Conservation (phyloP, 805 yeast genomes). For the Candida ficus region DNA sequence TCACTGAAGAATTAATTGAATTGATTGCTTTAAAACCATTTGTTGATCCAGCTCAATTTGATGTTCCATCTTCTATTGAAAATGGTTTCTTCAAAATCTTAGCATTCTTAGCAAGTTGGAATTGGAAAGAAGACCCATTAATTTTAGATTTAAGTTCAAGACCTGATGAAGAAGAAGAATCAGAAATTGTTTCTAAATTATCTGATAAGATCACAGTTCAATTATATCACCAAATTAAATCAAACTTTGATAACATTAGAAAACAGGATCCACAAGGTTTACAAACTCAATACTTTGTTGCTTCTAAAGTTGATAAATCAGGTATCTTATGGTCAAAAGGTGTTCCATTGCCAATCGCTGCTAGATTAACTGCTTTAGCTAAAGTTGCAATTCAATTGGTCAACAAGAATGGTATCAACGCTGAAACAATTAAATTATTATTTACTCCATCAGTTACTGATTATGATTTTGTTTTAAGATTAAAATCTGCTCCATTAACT, state of each 20-base stretch:
- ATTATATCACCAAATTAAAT: constrained; percentile 55
- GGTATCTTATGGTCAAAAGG: constrained; percentile 79
- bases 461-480: constrained; percentile 71
- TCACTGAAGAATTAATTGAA: constrained; percentile 77
- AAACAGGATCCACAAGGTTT: constrained; percentile 77
- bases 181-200: constrained; percentile 37
- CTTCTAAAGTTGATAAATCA: constrained; percentile 76
- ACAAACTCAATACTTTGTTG: constrained; percentile 76
- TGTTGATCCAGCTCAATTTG: constrained; percentile 82
- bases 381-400: constrained; percentile 63
- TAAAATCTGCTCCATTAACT: constrained; percentile 42
- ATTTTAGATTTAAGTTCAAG: constrained; percentile 70
- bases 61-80: constrained; percentile 71
- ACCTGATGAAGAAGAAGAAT: constrained; percentile 28
- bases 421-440: constrained; percentile 44
- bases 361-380: constrained; percentile 83
- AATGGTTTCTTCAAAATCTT: constrained; percentile 77
- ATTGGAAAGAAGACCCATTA: constrained; percentile 88
- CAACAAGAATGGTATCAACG: constrained; percentile 37
- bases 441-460: constrained; percentile 83
- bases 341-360: constrained; percentile 67
- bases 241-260: constrained; percentile 64
- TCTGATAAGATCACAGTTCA: constrained; percentile 59
- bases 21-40: constrained; percentile 78
- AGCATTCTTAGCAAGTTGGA: constrained; percentile 75